phyloP scores from a whole-genome alignment of 2,329 filamentous ascomycete genomes.

The Tolypocladium sp. region DNA sequence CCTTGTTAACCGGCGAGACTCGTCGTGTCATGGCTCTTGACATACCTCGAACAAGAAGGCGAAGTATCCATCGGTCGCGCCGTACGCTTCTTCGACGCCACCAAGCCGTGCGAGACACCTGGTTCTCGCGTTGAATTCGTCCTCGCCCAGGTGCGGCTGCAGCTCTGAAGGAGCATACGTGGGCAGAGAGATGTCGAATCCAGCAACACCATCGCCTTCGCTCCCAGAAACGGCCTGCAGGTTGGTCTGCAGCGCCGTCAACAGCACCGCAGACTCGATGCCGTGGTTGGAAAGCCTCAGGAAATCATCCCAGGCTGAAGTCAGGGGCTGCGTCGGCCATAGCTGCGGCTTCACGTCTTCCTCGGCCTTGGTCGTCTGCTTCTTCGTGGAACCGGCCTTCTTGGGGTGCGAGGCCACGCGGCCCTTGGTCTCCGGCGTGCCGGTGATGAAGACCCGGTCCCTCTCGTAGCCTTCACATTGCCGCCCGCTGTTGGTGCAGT shows the following conservation, averaged over 20 bases:
- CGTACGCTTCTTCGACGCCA: conserved; percentile 16
- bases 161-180: conserved; percentile 28
- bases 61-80: conserved; percentile 31
- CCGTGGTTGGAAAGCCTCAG: conserved; percentile 29
- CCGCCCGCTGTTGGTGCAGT: conserved; percentile 48
- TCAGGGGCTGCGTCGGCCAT: conserved; percentile 28
- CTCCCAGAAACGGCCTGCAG: conserved; percentile 24
- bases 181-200: conserved; percentile 28
- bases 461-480: conserved; percentile 54
- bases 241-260: conserved; percentile 36
- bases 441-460: conserved; percentile 55
- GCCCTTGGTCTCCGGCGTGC: conserved; percentile 44
- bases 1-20: not conserved
- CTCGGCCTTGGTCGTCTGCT: conserved; percentile 14
- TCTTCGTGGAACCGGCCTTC: conserved; percentile 25
- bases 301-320: conserved; percentile 41
- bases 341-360: conserved; percentile 19
- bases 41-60: conserved; percentile 46
- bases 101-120: conserved; percentile 35
- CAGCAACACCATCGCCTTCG: conserved; percentile 11
- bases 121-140: conserved; percentile 31
- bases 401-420: conserved; percentile 49
- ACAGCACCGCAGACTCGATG: conserved; percentile 26
- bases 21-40: not conserved
- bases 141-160: conserved; percentile 20